These are phyloP conservation scores for Kluyveromyces dobzhanskii DNA, from an alignment of 805 yeast genomes.

Conservation along the genomic window DNA sequence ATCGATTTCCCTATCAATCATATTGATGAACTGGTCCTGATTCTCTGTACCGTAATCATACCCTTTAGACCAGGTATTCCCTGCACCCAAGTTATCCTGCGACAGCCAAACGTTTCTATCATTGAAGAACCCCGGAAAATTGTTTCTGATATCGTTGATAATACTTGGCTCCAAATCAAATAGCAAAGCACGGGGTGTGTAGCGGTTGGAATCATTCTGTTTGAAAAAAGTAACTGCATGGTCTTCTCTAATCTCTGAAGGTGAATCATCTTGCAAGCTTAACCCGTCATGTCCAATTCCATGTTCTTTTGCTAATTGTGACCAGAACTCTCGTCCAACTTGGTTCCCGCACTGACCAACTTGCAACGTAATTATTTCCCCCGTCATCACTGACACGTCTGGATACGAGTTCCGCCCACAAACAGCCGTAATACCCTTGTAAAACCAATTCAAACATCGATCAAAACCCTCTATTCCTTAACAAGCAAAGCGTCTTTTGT, in stretches of 20 bases:
- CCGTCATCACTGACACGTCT: conserved; percentile 34
- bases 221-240: conserved; percentile 80
- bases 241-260: conserved; percentile 41
- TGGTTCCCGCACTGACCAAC: conserved; percentile 94
- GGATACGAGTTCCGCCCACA: no score
- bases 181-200: conserved; percentile 80
- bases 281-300: conserved; percentile 47
- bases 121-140: conserved; percentile 60
- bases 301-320: conserved; percentile 78
- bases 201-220: conserved; percentile 62
- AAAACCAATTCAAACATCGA: no score
- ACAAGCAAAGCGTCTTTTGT: not conserved
- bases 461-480: not conserved
- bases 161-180: conserved; percentile 90
- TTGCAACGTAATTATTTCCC: conserved; percentile 65
- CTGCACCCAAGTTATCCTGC: conserved; percentile 86
- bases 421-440: no score
- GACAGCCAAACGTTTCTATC: conserved; percentile 75
- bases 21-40: conserved; percentile 66
- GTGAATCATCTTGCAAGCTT: conserved; percentile 11
- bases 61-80: conserved; percentile 93
- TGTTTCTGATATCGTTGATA: conserved; percentile 49
- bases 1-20: conserved; percentile 85
- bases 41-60: conserved; percentile 63
- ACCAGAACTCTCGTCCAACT: conserved; percentile 89